These are phyloP conservation scores for Fusarium solani-melongenae DNA, from an alignment of 2,329 filamentous ascomycete species.

Conservation along the genomic window DNA sequence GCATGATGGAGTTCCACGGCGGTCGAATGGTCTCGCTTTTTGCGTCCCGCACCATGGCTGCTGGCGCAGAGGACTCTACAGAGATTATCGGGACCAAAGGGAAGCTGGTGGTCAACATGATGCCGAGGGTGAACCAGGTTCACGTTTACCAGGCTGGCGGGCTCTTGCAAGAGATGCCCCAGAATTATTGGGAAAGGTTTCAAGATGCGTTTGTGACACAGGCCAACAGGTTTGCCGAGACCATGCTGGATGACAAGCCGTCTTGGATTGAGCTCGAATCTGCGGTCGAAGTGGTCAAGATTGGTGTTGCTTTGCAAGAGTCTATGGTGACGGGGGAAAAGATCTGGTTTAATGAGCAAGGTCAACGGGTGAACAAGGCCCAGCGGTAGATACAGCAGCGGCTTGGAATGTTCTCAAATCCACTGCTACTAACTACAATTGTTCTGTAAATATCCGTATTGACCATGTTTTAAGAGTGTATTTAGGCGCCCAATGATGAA, in stretches of 20 bases:
- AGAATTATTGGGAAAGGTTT: conserved; percentile 72
- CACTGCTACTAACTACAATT: background rate
- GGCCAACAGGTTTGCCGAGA: conserved; percentile 70
- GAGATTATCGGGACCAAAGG: conserved; percentile 75
- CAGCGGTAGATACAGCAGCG: background rate
- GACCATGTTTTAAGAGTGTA: background rate
- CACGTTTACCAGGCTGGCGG: conserved; percentile 61
- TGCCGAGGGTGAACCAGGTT: conserved; percentile 65
- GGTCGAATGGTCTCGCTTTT: conserved; percentile 74
- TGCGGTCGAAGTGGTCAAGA: conserved; percentile 68
- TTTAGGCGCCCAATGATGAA: background rate
- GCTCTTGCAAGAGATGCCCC: conserved; percentile 68
- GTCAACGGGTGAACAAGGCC: conserved; percentile 16
- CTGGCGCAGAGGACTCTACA: conserved; percentile 74
- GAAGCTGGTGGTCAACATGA: conserved; percentile 67
- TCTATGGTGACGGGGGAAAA: conserved; percentile 64
- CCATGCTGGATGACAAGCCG: conserved; percentile 64
- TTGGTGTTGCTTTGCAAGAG: conserved; percentile 70
- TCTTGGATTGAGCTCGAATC: conserved; percentile 67
- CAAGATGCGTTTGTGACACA: conserved; percentile 72
- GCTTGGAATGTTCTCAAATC: background rate
- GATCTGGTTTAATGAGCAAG: conserved; percentile 64
- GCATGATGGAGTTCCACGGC: conserved; percentile 73
- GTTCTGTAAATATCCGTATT: background rate
- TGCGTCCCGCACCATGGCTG: conserved; percentile 73